Conservation (phyloP, 148 eudicot species). For the Rhododendron molle region DNA sequence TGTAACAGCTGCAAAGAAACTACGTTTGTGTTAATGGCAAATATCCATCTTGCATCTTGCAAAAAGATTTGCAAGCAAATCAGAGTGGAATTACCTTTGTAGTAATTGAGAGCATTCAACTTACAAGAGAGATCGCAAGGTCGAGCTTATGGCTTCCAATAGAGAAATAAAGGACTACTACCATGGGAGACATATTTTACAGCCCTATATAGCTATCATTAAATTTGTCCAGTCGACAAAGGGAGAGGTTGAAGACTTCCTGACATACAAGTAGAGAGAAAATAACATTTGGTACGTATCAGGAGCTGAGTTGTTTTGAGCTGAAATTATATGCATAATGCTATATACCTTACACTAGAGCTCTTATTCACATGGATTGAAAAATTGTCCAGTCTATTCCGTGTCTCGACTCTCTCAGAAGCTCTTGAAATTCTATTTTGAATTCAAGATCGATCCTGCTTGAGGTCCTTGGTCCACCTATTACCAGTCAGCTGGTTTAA, state of each 20-base stretch:
- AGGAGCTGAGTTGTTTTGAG: neutral
- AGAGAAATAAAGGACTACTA: neutral
- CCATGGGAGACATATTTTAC: neutral
- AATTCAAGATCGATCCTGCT: neutral
- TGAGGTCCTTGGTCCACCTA: neutral
- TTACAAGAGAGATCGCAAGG: neutral
- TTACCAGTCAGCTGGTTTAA: neutral
- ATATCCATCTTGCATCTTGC: too few relatives aligned
- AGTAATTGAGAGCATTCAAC: neutral
- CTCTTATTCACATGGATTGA: neutral
- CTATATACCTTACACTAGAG: neutral
- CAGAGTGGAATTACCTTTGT: neutral
- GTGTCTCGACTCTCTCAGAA: neutral
- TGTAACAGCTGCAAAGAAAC: neutral
- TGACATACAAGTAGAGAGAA: neutral
- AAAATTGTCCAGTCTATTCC: neutral
- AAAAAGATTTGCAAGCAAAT: neutral
- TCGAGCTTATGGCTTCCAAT: neutral
- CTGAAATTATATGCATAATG: neutral
- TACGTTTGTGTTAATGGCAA: too few relatives aligned
- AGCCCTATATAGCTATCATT: neutral
- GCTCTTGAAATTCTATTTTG: neutral
- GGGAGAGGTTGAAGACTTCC: neutral
- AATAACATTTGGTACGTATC: neutral
- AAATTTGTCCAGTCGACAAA: neutral